Evolutionary conservation across 495 filamentous ascomycete species (phyloP), one percentile per base, ranked within the genome.

Genomic region (Aspergillus ellipticus): DNA sequence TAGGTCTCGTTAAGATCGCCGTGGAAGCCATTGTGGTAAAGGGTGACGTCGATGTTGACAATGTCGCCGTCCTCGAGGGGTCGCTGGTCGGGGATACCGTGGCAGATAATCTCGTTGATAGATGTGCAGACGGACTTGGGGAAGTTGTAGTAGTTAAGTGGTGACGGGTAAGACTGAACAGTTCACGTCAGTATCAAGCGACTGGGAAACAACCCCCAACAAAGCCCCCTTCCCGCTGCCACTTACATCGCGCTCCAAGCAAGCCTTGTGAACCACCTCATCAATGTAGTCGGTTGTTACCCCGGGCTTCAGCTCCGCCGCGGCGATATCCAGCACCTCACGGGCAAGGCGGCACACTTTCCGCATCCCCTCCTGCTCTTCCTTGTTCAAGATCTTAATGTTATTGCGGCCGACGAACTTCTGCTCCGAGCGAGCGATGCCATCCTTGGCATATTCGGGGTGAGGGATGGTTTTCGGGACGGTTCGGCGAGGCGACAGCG

Each of bases 41-140:
- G 68, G 6, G 89, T 89, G 5, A 96, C 89, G 61, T 96, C 90
- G 49, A 96, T 86, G 71, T 96, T 96, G 69, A 96, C 66, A 46
- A 96, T 95, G 58, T 96, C 90, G 47, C 90, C 90, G 56, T 96
- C 89, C 46, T 88, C 71, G 7, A 96, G 75, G 8, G 87, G 78
- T 20, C 90, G 80, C 59, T 89, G 80, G 56, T 96, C 90, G 16
- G 90, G 90, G 53, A 96, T 95, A 51, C 90, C 90, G 77, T 96
- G 90, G 73, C 90, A 95, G 66, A 99, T 97, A 54, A 96, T 87
- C 73, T 99, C 94, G 76, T 99, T 99, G 56, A 88, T 66, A 2
- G 92, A 96, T 1, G 92, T 97, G 72, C 94, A 99, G 43, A 97
- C 86, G 1, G 94, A 99, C 78, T 99, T 99, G 53, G 94, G 94